Conservation (phyloP, 139 green algal species). For the Haematococcus lacustris region DNA sequence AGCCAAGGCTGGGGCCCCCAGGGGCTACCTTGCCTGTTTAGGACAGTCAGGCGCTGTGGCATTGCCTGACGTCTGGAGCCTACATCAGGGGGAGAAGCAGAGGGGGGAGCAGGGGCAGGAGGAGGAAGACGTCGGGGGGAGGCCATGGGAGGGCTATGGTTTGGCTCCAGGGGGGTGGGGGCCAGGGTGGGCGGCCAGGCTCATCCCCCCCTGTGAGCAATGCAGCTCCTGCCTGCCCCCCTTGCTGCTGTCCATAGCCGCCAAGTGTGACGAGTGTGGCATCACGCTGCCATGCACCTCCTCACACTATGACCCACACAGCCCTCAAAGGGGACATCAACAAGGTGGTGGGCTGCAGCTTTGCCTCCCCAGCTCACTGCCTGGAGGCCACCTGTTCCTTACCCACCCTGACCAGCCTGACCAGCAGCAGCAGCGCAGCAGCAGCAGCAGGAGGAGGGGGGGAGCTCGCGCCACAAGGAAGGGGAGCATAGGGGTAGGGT, state of each 20-base stretch:
- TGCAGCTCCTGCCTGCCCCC: constrained; percentile 45
- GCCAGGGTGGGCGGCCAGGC: not conserved
- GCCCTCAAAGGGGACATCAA: not conserved
- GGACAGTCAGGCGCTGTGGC: not conserved
- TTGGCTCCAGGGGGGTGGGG: constrained; percentile 1
- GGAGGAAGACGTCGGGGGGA: constrained; percentile 11
- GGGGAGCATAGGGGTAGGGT: no score
- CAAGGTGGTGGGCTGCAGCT: no score
- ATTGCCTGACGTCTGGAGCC: not conserved
- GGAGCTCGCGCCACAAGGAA: no score
- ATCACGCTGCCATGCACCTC: constrained; percentile 23
- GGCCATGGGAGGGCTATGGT: no score
- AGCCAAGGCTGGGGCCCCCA: not conserved
- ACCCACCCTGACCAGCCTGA: not conserved
- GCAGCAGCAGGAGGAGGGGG: not conserved
- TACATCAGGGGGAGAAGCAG: not conserved
- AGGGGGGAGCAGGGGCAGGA: not conserved
- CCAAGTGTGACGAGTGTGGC: constrained; percentile 37
- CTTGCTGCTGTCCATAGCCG: constrained; percentile 44
- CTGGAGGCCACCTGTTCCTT: no score
- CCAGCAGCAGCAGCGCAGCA: not conserved
- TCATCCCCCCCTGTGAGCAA: constrained; percentile 34
- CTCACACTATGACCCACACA: not conserved
- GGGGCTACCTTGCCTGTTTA: not conserved
- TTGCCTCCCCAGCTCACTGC: no score